Evolutionary conservation across 164 flowering plant genomes (phyloP).

Genomic region (Saururus chinensis): DNA sequence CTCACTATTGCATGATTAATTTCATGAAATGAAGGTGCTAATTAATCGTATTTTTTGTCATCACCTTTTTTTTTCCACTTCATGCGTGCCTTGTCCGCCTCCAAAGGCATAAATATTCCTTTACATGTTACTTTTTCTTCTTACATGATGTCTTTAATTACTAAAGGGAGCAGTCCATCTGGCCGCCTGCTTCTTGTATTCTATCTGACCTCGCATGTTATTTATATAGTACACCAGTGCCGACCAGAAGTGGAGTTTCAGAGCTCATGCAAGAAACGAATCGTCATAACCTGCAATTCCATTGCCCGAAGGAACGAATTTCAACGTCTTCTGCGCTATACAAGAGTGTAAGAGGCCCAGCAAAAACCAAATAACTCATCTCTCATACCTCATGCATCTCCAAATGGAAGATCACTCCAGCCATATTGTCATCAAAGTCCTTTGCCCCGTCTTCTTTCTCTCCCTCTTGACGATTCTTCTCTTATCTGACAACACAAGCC

Average conservation of each 20-base stretch:
- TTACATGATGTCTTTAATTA: neutral
- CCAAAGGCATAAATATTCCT: slow-evolving; percentile 3
- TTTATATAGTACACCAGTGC: neutral
- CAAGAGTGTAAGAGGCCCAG: neutral
- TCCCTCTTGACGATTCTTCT: neutral
- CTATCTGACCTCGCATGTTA: too few species aligned
- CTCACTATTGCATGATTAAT: neutral
- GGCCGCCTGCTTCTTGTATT: too few species aligned
- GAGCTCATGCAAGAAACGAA: neutral
- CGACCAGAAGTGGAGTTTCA: neutral
- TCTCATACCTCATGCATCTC: neutral
- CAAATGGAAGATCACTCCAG: neutral
- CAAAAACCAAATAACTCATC: neutral
- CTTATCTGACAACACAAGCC: neutral
- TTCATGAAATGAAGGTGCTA: neutral
- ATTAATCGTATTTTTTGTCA: neutral
- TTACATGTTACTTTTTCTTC: neutral
- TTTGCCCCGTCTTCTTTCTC: slow-evolving; percentile 4
- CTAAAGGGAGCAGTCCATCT: neutral
- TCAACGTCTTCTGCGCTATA: neutral
- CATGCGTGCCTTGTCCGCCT: slow-evolving; percentile 8
- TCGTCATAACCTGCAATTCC: neutral
- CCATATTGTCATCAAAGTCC: neutral
- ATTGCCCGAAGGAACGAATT: slow-evolving; percentile 6
- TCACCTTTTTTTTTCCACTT: neutral